A percentile compares a stretch with the other conserved stretches of the same genome.
These are phyloP conservation scores for Termitomyces sp. DNA, from an alignment of 768 basidiomycete genomes.

Conservation along the genomic window DNA sequence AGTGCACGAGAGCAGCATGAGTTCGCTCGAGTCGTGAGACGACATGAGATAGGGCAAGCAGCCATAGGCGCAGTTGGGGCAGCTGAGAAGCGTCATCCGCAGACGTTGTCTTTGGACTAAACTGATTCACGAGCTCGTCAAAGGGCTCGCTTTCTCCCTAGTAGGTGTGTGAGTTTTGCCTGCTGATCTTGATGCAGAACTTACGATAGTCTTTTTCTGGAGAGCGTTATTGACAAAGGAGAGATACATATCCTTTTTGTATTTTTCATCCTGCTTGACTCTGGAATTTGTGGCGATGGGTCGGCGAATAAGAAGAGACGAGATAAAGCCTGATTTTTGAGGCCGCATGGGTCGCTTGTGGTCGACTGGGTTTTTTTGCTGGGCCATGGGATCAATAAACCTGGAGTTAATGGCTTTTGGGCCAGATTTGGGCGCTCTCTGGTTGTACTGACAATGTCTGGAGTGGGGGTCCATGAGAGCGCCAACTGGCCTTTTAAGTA, in stretches of 20 bases:
- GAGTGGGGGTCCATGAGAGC: slow-evolving; percentile 75
- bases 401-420: slow-evolving; percentile 45
- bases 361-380: slow-evolving; percentile 38
- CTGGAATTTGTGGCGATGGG: slow-evolving; percentile 80
- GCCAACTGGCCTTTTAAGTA: slow-evolving; percentile 8
- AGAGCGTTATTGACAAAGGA: slow-evolving; percentile 81
- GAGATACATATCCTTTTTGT: slow-evolving; percentile 80
- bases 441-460: slow-evolving; percentile 69
- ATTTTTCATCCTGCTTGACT: slow-evolving; percentile 72
- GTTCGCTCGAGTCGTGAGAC: slow-evolving; percentile 84
- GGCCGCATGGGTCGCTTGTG: slow-evolving; percentile 31
- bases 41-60: slow-evolving; percentile 86
- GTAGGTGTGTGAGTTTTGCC: slow-evolving; percentile 22
- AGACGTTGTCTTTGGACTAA: slow-evolving; percentile 48
- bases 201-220: slow-evolving; percentile 65
- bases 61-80: slow-evolving; percentile 70
- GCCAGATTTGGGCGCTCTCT: slow-evolving; percentile 65
- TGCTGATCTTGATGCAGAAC: slow-evolving; percentile 20
- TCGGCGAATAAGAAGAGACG: slow-evolving; percentile 31
- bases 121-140: slow-evolving; percentile 87
- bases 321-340: slow-evolving; percentile 24
- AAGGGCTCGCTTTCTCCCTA: slow-evolving; percentile 77
- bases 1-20: slow-evolving; percentile 80
- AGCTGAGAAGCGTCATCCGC: slow-evolving; percentile 34
- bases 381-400: slow-evolving; percentile 35